These are phyloP conservation scores for Annulohypoxylon maeteangense DNA, from an alignment of 495 filamentous ascomycete genomes.

Conservation along the genomic window DNA sequence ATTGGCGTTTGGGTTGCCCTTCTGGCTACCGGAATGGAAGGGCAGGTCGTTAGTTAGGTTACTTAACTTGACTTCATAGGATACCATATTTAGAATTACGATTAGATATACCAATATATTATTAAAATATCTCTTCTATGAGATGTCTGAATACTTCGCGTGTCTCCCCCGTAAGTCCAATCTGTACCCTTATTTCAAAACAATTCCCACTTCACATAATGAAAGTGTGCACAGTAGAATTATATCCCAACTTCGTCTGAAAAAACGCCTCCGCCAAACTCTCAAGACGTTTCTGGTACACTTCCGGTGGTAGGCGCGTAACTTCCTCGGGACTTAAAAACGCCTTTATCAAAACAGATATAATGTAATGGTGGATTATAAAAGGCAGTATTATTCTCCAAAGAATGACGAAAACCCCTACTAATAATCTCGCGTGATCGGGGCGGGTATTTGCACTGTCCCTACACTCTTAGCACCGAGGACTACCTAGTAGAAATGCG, in stretches of 20 bases:
- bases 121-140: neutral
- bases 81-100: slow-evolving; percentile 1
- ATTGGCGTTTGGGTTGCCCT: slow-evolving; percentile 32
- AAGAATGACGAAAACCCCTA: too few relatives aligned
- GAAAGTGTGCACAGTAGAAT: neutral
- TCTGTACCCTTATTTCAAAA: neutral
- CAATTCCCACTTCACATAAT: neutral
- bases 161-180: too few relatives aligned
- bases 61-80: slow-evolving; percentile 4
- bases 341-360: too few relatives aligned
- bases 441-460: too few relatives aligned
- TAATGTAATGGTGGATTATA: too few relatives aligned
- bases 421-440: too few relatives aligned
- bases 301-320: too few relatives aligned
- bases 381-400: too few relatives aligned
- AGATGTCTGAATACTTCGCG: too few relatives aligned
- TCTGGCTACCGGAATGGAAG: neutral
- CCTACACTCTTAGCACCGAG: neutral
- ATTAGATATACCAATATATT: neutral
- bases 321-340: too few relatives aligned
- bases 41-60: neutral
- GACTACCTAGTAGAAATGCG: neutral
- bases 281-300: neutral
- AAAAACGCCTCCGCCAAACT: neutral
- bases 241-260: neutral